Evolutionary conservation across 1,284 basidiomycete genomes (phyloP), one percentile per base, ranked within the genome.

Genomic region (Leccinum pachyderme): DNA sequence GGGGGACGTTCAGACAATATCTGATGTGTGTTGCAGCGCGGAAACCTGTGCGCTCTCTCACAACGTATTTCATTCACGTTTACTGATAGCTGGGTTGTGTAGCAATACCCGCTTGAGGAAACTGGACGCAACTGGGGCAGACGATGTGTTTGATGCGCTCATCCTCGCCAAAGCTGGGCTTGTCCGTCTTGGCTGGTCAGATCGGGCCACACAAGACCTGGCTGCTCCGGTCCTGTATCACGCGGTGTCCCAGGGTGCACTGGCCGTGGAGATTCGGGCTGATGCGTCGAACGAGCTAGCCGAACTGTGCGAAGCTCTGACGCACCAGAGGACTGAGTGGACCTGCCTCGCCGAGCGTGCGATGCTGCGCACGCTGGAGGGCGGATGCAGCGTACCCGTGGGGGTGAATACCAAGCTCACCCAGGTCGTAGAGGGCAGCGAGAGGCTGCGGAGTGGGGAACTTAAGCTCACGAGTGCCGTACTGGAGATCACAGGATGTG

Each of bases 361-460:
- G 1, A 87, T 92, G 70, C 77, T 99, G 59, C 80, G 88, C 35
- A 87, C 91, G 35, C 79, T 99, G 51, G 96, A 99, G 72, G 97
- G 97, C 11, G 97, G 95, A 28, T 99, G 97, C 73, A 95, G 91
- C 57, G 94, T 99, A 1, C 97, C 96, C 0, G 95, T 98, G n/a
- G 95, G 96, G 15, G 88, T 93, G 31, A 78, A 82, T 55, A 88
- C 84, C 47, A 71, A 69, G 51, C 64, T 86, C 58, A 64, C 57
- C 1, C 51, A 59, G 0, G 56, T 66, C 2, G 52, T 63, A 8
- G 63, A 63, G 32, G 64, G 62, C 2, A 24, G 51, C 0, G 62
- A 66, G 69, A 66, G 55, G 68, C 60, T 59, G 69, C 71, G 41
- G 62, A 68, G 53, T 59, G 65, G 49, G 63, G 66, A 56, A 56